Evolutionary conservation across 1,139 yeast genomes (phyloP), one percentile per base, ranked within the genome.

Genomic region (Sugiyamaella pinicola): DNA sequence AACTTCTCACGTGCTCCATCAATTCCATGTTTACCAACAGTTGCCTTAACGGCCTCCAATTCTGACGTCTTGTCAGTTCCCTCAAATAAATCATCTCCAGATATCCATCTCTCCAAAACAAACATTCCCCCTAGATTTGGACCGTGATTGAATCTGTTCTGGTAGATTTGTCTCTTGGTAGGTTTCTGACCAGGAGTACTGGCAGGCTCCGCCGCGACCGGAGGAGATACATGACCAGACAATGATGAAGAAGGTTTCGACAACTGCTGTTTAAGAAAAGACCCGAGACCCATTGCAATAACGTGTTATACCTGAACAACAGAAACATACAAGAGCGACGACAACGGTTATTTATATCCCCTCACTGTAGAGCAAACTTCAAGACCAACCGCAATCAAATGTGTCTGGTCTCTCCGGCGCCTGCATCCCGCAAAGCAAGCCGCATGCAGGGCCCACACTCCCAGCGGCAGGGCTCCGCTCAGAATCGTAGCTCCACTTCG

Each of bases 41-140:
- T 71, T 1, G 77, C 76, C 18, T 68, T 68, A 1, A 83, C 84
- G 0, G 91, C 96, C 42, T 87, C 93, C 53, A 85, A 77, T 69
- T 93, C 99, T n/a, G 84, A 79, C 13, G 77, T 79, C 12, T 73
- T 60, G 35, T 76, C 72, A 24, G 79, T 77, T 12, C 80, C 77
- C 56, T 84, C 84, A 56, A 82, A 73, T 46, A 59, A 47, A 57
- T 61, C 48, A 60, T 67, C 59, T 59, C 71, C 75, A 21, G 69
- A 61, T 34, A 74, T 72, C 78, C 78, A 74, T 61, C 82, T 83
- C 65, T 93, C 99, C 52, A 83, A 76, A 1, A 90, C 85, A 67
- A 91, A 91, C 63, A 88, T 73, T 0, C 93, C 81, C 1, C 99
- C 98, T 41, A 93, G 70, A 67, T 91, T 91, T 34, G 89, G 96